Evolutionary conservation across 495 filamentous ascomycete species (phyloP), one percentile per base, ranked within the genome.

Genomic region (Stereocaulon alpinum): DNA sequence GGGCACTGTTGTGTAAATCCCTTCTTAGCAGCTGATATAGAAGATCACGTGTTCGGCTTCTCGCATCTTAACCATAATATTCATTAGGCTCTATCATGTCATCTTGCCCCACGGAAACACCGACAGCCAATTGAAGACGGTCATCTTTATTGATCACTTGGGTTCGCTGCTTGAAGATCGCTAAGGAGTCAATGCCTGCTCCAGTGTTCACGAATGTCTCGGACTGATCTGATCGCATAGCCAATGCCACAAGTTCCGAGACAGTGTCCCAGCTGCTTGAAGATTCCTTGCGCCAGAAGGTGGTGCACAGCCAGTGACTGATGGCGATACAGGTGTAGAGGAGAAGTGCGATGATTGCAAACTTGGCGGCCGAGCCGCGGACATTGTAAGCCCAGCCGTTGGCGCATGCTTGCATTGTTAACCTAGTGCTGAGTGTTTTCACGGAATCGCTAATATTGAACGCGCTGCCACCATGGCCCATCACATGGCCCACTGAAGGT

Each of bases 221-320:
- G 14, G 47, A 51, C 11, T 27, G 57, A 14, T 42, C 40, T 17
- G 57, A 59, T n/a, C 40, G 52, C 57, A 59, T 59, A 17, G 57
- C 57, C 37, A 59, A 30, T 14, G 47, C 45, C 20, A 52, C 57
- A 51, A 59, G 45, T 15, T 59, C 57, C 1, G 57, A 37, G 27
- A 53, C 52, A 20, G 17, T 51, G 22, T 48, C 27, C 57, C 57
- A 59, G 24, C 57, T 59, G 10, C 57, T 52, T 17, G 57, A 59
- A 22, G 18, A 22, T 37, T 59, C 18, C 20, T 45, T 41, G 11
- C 15, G 20, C 15, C 29, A 41, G 1, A 40, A n/a, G n/a, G n/a
- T 4, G 7, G 22, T 41, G 49, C 52, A 43, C 6, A 59, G 27
- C 30, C 18, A 50, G 41, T 59, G 57, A 30, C 34, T 20, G 5